Percentiles rank a stretch among this genome's conserved stretches.
phyloP scores from a whole-genome alignment of 83 land plant genomes.

The Thuja plicata region DNA sequence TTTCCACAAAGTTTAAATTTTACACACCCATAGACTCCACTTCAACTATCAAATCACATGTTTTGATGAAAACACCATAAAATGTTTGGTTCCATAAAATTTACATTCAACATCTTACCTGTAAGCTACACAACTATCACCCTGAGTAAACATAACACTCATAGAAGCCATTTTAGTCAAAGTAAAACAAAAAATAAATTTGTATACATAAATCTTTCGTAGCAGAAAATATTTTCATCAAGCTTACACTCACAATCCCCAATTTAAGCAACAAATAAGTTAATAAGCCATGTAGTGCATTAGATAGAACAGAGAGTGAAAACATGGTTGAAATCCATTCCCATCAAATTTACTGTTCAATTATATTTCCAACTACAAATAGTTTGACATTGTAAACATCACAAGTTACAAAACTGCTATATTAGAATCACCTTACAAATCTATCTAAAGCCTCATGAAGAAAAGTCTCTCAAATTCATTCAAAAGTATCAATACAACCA shows the following conservation, averaged over 20 bases:
- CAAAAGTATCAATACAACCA: too few species aligned
- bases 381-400: background rate
- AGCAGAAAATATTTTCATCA: background rate
- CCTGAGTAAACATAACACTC: background rate
- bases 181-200: background rate
- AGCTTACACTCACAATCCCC: background rate
- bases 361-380: background rate
- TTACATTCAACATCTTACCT: background rate
- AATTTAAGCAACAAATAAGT: background rate
- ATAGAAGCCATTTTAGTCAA: background rate
- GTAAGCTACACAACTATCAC: background rate
- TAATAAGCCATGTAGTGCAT: background rate
- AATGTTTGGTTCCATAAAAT: background rate
- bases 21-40: background rate
- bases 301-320: background rate
- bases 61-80: background rate
- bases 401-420: background rate
- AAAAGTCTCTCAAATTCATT: too few species aligned
- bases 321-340: background rate
- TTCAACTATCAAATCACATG: background rate
- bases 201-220: background rate
- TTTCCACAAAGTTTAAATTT: background rate
- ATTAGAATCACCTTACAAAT: background rate
- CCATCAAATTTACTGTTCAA: background rate
- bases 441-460: background rate